Conservation (phyloP, 495 filamentous ascomycete genomes). For the Penicillium goetzii region DNA sequence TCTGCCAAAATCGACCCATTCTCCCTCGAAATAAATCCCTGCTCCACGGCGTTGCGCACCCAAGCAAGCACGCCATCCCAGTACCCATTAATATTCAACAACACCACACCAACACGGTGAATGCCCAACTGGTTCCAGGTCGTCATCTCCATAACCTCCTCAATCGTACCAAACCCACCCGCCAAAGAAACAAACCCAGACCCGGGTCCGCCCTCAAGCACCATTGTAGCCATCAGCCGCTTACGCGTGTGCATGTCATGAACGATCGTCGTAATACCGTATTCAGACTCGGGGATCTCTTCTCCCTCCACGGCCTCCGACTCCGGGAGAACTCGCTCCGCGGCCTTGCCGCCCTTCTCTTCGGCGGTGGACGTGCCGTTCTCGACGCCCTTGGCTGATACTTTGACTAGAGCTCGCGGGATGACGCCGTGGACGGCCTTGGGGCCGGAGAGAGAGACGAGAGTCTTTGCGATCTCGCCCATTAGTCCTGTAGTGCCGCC, state of each 20-base stretch:
- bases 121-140: constrained; percentile 99
- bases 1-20: constrained; percentile 79
- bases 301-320: constrained; percentile 33
- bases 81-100: constrained; percentile 87
- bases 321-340: constrained; percentile 40
- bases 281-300: constrained; percentile 69
- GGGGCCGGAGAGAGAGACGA: constrained; percentile 84
- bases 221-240: constrained; percentile 84
- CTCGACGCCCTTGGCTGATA: constrained; percentile 62
- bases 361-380: constrained; percentile 6
- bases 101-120: constrained; percentile 75
- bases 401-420: constrained; percentile 78
- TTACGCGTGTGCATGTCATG: constrained; percentile 96
- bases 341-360: constrained; percentile 38
- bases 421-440: constrained; percentile 90
- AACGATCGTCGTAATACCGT: constrained; percentile 84
- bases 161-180: constrained; percentile 92
- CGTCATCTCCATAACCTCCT: constrained; percentile 94
- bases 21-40: constrained; percentile 71
- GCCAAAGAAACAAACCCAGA: constrained; percentile 88
- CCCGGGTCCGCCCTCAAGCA: constrained; percentile 77
- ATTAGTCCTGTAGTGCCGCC: constrained; percentile 94
- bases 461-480: constrained; percentile 86
- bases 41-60: constrained; percentile 75
- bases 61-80: constrained; percentile 85